Base-by-base conservation (phyloP, 1,139 yeast species). In the Hanseniaspora uvarum region DNA sequence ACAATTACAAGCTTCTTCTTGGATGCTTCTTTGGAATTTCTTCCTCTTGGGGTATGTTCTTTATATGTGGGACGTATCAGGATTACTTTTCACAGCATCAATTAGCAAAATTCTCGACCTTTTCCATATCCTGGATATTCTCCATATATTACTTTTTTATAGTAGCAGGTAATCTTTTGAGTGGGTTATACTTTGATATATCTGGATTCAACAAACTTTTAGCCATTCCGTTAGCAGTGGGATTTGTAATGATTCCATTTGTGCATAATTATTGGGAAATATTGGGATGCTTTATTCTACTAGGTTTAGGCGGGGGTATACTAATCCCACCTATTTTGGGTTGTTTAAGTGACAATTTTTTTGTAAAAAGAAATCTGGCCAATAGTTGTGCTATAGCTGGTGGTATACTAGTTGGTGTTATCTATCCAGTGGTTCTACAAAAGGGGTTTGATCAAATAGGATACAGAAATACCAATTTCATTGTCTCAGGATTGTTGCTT, bases 111-210 rank as follows among this genome's bases (percentile, higher is more conserved):
- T 64, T 69, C 14, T 64, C 75, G 8, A 70, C 75, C 6, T 68
- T 79, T 1, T 67, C 73, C 23, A 71, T 79, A 1, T 79, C 83
- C 3, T 81, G 87, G 87, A 75, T 81, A 38, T 81, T 81, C 63
- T 75, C 83, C 4, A 65, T 80, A 5, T 79, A 75, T 62, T 65
- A 75, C 52, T 80, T 80, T 56, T 70, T 81, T 24, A 71, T 79
- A 61, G 78, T 78, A 62, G 72, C 79, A 51, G 76, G 81, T 21
- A 80, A 81, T 0, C 76, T 81, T 11, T 68, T 79, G 44, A 76
- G 78, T 31, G 89, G 89, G 0, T 81, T 81, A 2, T 59, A 81
- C 12, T 78, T 81, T 61, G 89, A 83, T 59, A 63, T 68, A 30
- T 69, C 69, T 49, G 88, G 88, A 0, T 73, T 81, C 2, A 62